Base-by-base conservation (phyloP, 2,329 filamentous ascomycete genomes). In the Aspergillus fructus region DNA sequence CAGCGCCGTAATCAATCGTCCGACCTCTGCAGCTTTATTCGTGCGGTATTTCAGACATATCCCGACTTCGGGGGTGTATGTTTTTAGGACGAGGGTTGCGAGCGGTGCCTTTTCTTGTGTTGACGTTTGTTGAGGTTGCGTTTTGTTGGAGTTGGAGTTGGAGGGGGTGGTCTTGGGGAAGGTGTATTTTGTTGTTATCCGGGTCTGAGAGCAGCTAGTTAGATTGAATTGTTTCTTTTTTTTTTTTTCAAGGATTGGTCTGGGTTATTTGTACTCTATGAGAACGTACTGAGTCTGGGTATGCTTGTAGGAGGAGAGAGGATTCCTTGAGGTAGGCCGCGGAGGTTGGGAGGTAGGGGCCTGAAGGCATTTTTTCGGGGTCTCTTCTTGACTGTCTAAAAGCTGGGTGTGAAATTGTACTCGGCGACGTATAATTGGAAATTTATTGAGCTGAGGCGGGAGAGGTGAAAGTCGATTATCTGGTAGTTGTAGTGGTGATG, bases 261-360 rank as follows among this genome's bases (percentile, higher is more conserved):
- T 37, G 12, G 42, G 49, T 55, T 17, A 56, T 33, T n/a, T 43
- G n/a, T 37, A 39, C 15, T 27, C 27, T 11, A 30, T 30, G 3
- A 27, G 52, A 30, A 78, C 85, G 62, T 85, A 96, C 93, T 41
- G 90, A 92, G 34, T 85, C 85, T 4, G 94, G 94, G 48, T 91
- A 87, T 55, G 94, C 93, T 77, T 94, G 85, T 54, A 99, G 81
- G 57, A 99, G 87, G 59, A 93, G 85, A 17, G 87, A 81, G 13
- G 93, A 96, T 76, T 97, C 89, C 68, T 89, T 87, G 65, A 97
- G 89, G 89, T 92, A 99, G 78, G 93, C 89, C 76, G 96, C 88
- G 75, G 90, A 90, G 57, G 90, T 92, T 51, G 83, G 79, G 72
- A 96, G 86, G 73, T 89, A 87, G 3, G 51, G 43, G 6, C 42